phyloP scores from a whole-genome alignment of 2,329 filamentous ascomycete species.

The Xylariaceae sp. region DNA sequence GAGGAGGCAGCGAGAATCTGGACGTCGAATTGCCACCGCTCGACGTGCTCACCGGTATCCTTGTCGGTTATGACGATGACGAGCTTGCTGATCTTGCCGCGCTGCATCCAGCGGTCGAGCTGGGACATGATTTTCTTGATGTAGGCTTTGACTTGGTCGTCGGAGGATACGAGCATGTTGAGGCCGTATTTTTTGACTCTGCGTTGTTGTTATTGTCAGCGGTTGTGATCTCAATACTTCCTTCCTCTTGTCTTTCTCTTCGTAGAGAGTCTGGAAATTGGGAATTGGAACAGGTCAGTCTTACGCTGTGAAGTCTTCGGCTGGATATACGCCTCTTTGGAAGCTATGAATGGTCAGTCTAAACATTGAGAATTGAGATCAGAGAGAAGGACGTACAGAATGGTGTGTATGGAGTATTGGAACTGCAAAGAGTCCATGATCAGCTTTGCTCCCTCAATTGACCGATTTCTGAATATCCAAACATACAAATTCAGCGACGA shows the following conservation, averaged over 20 bases:
- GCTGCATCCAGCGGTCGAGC: conserved; percentile 95
- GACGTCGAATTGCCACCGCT: conserved; percentile 98
- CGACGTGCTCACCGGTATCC: conserved; percentile 92
- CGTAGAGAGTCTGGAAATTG: background rate
- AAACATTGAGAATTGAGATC: background rate
- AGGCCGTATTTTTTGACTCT: conserved; percentile 97
- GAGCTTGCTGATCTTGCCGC: conserved; percentile 93
- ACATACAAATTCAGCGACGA: conserved; percentile 92
- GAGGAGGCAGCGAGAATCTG: conserved; percentile 19
- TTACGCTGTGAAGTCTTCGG: conserved; percentile 92
- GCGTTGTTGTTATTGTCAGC: background rate
- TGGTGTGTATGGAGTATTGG: conserved; percentile 97
- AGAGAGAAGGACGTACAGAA: conserved; percentile 58
- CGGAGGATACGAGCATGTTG: conserved; percentile 94
- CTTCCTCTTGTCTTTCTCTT: conserved; percentile 1
- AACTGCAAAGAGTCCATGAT: conserved; percentile 54
- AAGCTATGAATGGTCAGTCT: conserved; percentile 52
- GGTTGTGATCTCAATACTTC: too few relatives aligned
- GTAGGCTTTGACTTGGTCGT: conserved; percentile 98
- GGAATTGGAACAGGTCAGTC: conserved; percentile 28
- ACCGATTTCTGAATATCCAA: too few relatives aligned
- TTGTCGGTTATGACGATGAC: conserved; percentile 97
- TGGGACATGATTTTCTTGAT: conserved; percentile 99
- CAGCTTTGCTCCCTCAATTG: too few relatives aligned
- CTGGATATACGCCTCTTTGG: conserved; percentile 80